Percentiles rank a stretch among this genome's conserved stretches.
Conservation (phyloP, 176 grass and related monocot species). For the Aegilops umbellulata region DNA sequence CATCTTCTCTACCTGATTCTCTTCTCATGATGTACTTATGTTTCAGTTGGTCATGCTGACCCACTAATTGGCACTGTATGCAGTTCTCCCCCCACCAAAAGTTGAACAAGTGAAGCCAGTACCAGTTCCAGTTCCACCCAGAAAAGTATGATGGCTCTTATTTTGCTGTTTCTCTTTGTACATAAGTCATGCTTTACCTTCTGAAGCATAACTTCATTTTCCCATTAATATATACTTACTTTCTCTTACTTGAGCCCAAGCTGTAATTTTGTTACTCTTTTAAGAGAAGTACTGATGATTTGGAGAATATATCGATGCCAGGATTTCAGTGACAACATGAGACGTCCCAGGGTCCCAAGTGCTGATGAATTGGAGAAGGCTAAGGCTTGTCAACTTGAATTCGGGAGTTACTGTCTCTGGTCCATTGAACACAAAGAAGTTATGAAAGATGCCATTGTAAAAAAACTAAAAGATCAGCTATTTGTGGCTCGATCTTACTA, state of each 20-base stretch:
- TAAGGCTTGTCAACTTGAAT: slow-evolving; percentile 86
- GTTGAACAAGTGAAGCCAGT: slow-evolving; percentile 40
- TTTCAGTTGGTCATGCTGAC: slow-evolving; percentile 9
- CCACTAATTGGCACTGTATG: slow-evolving; percentile 28
- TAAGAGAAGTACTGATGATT: slow-evolving; percentile 18
- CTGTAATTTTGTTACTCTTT: slow-evolving; percentile 6
- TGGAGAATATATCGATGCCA: slow-evolving; percentile 32
- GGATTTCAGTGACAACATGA: slow-evolving; percentile 26
- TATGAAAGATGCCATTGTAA: slow-evolving; percentile 77
- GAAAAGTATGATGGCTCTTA: slow-evolving; percentile 45
- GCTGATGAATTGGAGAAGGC: slow-evolving; percentile 72
- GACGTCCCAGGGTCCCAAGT: slow-evolving; percentile 46
- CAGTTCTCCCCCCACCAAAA: slow-evolving; percentile 54
- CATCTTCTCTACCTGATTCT: slow-evolving; percentile 3
- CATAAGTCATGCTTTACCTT: neutral
- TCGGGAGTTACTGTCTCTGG: slow-evolving; percentile 98
- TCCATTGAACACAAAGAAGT: slow-evolving; percentile 88
- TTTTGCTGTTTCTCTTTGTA: neutral
- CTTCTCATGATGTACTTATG: slow-evolving; percentile 13
- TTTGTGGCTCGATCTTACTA: slow-evolving; percentile 93
- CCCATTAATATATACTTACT: neutral
- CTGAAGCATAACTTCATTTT: slow-evolving; percentile 13
- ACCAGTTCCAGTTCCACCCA: slow-evolving; percentile 17
- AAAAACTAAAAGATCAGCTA: slow-evolving; percentile 91
- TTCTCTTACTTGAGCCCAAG: slow-evolving; percentile 1